Evolutionary conservation across 257 asterid species (phyloP).

Genomic region (Misopates orontium): DNA sequence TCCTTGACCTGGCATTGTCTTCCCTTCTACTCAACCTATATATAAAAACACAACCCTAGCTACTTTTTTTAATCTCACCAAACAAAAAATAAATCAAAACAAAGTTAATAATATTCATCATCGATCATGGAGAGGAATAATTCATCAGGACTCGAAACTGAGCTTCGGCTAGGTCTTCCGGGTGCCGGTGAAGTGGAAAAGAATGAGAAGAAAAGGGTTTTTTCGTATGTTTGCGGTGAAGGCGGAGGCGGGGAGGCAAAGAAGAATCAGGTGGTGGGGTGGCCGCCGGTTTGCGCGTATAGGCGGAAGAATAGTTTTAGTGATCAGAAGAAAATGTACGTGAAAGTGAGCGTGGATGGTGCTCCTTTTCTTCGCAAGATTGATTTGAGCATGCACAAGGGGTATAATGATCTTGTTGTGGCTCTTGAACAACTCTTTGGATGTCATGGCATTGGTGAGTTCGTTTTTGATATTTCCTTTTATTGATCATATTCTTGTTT

Average conservation of each 20-base stretch:
- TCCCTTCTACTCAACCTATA: slow-evolving; percentile 32
- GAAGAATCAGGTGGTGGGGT: slow-evolving; percentile 67
- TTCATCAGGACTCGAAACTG: slow-evolving; percentile 64
- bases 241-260: slow-evolving; percentile 24
- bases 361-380: slow-evolving; percentile 83
- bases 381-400: slow-evolving; percentile 49
- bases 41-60: slow-evolving; percentile 25
- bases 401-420: slow-evolving; percentile 48
- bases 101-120: slow-evolving; percentile 4
- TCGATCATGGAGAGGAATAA: slow-evolving; percentile 36
- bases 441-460: slow-evolving; percentile 54
- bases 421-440: slow-evolving; percentile 67
- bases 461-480: no score
- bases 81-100: neutral
- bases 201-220: slow-evolving; percentile 61
- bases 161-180: slow-evolving; percentile 79
- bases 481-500: no score
- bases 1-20: slow-evolving; percentile 44
- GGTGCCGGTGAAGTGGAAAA: slow-evolving; percentile 42
- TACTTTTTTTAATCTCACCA: neutral
- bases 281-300: slow-evolving; percentile 83
- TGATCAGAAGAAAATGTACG: slow-evolving; percentile 43
- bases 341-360: slow-evolving; percentile 89
- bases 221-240: slow-evolving; percentile 42
- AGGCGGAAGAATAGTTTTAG: slow-evolving; percentile 41